Base-by-base conservation (phyloP, 2,329 filamentous ascomycete species). In the Exophiala viscosa region DNA sequence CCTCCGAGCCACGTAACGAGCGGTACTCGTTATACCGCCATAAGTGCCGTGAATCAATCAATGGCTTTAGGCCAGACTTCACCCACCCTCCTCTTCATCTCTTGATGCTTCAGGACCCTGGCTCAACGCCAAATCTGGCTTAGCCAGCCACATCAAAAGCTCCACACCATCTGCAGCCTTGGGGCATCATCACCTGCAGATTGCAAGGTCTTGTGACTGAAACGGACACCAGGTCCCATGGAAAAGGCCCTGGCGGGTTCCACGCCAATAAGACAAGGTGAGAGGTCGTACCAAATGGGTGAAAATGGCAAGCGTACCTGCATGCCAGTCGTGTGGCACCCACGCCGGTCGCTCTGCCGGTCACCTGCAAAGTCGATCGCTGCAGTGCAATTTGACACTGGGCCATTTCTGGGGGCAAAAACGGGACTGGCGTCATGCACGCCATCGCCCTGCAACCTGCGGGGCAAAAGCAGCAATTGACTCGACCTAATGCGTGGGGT, bases 401-500 rank as follows among this genome's bases (percentile, higher is more conserved):
- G 23, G 45, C 38, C 34, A 28, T 60, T 47, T 49, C 39, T 60
- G 33, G 54, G 55, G 13, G 18, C 39, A 38, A 63, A 62, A 46
- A 52, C 60, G 52, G 52, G 44, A 17, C 53, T 55, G 56, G 56
- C 56, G 56, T 56, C 56, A 59, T 59, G 56, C 56, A 59, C 50
- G 55, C 52, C 56, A 56, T 53, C 48, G 45, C 42, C 50, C 54
- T 53, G 42, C 31, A 61, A 51, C 18, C 45, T 55, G 20, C 62
- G 63, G 46, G 54, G 58, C 58, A 66, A 66, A 67, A 66, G 65
- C 64, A 64, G 65, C 63, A 60, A 62, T 52, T 39, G 46, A 50
- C 59, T 49, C 47, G 56, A 48, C 56, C 58, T 15, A 54, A 60
- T 62, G 52, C 50, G 60, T 60, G 61, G 64, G 65, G 65, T 60